Conservation (phyloP, 768 basidiomycete species). For the Trametes maxima region DNA sequence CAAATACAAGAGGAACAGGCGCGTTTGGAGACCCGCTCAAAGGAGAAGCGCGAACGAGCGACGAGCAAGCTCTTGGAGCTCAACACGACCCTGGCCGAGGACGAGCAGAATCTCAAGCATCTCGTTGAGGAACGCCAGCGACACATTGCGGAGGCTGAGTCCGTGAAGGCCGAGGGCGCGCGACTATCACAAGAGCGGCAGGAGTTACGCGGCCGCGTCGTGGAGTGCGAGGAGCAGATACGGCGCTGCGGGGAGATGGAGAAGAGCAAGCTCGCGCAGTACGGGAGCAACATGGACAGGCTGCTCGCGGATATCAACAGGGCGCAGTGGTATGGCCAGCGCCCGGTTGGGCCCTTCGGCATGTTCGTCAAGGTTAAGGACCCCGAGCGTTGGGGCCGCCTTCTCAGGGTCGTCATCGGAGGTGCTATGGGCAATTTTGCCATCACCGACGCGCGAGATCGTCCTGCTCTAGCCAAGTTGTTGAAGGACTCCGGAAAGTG, state of each 20-base stretch:
- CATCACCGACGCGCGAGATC: constrained; percentile 71
- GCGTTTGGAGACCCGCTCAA: constrained; percentile 57
- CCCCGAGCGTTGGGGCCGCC: constrained; percentile 56
- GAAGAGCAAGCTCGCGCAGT: constrained; percentile 60
- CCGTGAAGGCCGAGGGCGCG: background rate
- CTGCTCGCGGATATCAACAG: constrained; percentile 56
- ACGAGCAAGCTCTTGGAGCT: constrained; percentile 53
- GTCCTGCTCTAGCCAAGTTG: constrained; percentile 55
- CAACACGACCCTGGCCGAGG: constrained; percentile 38
- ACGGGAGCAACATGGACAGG: constrained; percentile 60
- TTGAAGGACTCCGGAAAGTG: constrained; percentile 65
- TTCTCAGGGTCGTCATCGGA: constrained; percentile 68
- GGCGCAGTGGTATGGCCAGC: constrained; percentile 63
- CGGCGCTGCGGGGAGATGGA: constrained; percentile 50
- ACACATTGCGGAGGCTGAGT: background rate
- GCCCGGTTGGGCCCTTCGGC: constrained; percentile 81
- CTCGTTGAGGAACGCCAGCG: constrained; percentile 7
- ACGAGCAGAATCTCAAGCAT: constrained; percentile 1
- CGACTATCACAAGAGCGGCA: constrained; percentile 33
- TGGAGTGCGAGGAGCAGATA: constrained; percentile 53
- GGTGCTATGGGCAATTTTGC: constrained; percentile 67
- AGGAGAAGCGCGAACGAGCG: constrained; percentile 62
- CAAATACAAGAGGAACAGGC: constrained; percentile 57
- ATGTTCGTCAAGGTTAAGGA: constrained; percentile 75
- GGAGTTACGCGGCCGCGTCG: constrained; percentile 43